Evolutionary conservation across 2,329 filamentous ascomycete species (phyloP).

Genomic region (Didymella arachidicola): DNA sequence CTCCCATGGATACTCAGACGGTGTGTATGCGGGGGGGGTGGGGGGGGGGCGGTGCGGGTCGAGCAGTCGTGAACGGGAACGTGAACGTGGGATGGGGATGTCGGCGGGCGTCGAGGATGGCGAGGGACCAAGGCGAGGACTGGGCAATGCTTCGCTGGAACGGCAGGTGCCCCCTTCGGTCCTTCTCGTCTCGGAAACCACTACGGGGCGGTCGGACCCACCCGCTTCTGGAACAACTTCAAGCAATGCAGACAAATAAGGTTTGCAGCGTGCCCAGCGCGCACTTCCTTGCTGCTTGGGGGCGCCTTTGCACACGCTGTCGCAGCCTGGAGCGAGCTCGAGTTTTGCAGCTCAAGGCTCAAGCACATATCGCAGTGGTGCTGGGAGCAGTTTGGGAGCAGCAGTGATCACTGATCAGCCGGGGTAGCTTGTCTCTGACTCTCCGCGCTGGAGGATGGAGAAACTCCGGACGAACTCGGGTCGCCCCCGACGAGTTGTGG

Average conservation of each 20-base stretch:
- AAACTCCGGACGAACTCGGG: constrained; percentile 10
- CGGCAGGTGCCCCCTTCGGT: constrained; percentile 1
- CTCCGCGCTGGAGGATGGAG: not conserved
- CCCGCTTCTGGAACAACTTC: constrained; percentile 4
- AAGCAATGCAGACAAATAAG: not conserved
- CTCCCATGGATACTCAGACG: constrained; percentile 42
- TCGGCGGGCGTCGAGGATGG: constrained; percentile 1
- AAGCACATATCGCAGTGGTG: not conserved
- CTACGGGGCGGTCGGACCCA: constrained; percentile 2
- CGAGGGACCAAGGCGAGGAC: constrained; percentile 4
- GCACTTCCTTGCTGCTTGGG: not conserved
- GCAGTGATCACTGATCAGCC: not conserved
- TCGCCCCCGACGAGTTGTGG: not conserved
- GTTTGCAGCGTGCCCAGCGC: not conserved
- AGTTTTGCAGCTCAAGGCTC: constrained; percentile 2
- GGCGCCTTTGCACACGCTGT: not conserved
- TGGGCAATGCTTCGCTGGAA: constrained; percentile 4
- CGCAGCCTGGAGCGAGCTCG: not conserved
- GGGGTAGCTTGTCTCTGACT: constrained; percentile 4
- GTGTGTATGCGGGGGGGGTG: constrained; percentile 25
- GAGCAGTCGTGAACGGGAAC: not conserved
- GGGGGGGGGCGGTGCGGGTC: not conserved
- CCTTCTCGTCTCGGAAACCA: constrained; percentile 7
- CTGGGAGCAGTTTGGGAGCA: not conserved
- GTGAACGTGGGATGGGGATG: constrained; percentile 5